Evolutionary conservation across 1,139 yeast species (phyloP).

Genomic region (Blastobotrys capitulatus): DNA sequence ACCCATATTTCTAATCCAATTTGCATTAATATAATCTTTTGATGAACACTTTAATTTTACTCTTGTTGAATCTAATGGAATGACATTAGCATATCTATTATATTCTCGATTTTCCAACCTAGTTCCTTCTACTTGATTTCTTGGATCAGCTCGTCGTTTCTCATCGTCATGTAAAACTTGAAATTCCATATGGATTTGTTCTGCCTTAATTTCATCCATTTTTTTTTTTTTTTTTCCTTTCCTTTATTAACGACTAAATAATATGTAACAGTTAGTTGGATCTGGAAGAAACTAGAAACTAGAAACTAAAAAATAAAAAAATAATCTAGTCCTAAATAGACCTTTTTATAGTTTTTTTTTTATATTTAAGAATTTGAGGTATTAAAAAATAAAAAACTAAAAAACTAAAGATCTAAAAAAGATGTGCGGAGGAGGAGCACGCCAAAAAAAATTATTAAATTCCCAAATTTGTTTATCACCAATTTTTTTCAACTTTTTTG

Average conservation of each 20-base stretch:
- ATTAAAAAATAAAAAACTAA: too few relatives aligned
- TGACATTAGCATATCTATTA: slow-evolving; percentile 51
- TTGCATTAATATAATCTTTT: slow-evolving; percentile 46
- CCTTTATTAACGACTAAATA: neutral
- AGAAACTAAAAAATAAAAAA: too few relatives aligned
- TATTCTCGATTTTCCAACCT: slow-evolving; percentile 28
- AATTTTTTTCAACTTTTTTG: neutral
- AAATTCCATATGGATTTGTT: slow-evolving; percentile 1
- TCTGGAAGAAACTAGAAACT: too few relatives aligned
- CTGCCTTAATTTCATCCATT: neutral
- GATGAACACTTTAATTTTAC: slow-evolving; percentile 39
- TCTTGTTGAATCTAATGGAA: slow-evolving; percentile 56
- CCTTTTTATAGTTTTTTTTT: too few relatives aligned
- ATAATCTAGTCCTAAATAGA: too few relatives aligned
- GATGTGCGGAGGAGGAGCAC: too few relatives aligned
- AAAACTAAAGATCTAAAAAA: too few relatives aligned
- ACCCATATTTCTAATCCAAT: slow-evolving; percentile 34
- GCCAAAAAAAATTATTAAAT: neutral
- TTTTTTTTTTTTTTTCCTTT: too few relatives aligned
- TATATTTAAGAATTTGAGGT: too few relatives aligned
- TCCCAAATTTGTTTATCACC: neutral
- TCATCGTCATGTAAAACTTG: neutral
- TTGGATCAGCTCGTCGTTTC: neutral
- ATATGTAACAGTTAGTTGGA: too few relatives aligned
- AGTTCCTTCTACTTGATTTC: too few relatives aligned